phyloP scores from a whole-genome alignment of 495 filamentous ascomycete species.

The Barbatosphaeria neglecta region DNA sequence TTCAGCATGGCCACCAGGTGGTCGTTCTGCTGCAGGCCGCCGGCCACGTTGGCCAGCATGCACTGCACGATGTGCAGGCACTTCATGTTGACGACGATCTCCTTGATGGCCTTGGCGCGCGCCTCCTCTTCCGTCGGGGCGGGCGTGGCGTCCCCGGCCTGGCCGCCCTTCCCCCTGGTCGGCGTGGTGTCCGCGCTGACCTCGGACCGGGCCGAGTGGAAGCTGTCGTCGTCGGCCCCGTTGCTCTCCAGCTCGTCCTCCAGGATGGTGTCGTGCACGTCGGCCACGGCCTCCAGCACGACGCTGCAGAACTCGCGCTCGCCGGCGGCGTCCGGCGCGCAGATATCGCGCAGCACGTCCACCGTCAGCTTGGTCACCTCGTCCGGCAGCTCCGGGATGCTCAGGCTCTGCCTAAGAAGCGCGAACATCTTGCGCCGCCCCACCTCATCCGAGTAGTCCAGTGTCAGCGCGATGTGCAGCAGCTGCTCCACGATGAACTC shows the following conservation, averaged over 20 bases:
- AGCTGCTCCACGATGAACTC: slow-evolving; percentile 95
- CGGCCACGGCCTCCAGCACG: slow-evolving; percentile 84
- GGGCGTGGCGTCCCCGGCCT: slow-evolving; percentile 22
- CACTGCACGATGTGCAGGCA: slow-evolving; percentile 95
- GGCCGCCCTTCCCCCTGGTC: slow-evolving; percentile 39
- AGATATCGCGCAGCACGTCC: slow-evolving; percentile 69
- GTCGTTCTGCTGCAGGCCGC: slow-evolving; percentile 72
- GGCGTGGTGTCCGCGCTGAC: slow-evolving; percentile 53
- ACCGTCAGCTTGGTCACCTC: slow-evolving; percentile 83
- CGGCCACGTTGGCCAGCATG: slow-evolving; percentile 86
- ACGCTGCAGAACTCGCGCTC: slow-evolving; percentile 91
- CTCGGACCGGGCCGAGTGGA: slow-evolving; percentile 81
- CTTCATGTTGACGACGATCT: slow-evolving; percentile 96
- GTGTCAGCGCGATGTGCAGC: slow-evolving; percentile 76
- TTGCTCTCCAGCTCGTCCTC: slow-evolving; percentile 40
- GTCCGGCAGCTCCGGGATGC: slow-evolving; percentile 78
- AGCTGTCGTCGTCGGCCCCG: slow-evolving; percentile 70
- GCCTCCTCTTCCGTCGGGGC: slow-evolving; percentile 60
- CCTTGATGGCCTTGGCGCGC: slow-evolving; percentile 68
- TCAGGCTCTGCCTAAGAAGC: slow-evolving; percentile 71
- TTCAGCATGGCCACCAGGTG: slow-evolving; percentile 91
- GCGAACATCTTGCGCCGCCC: slow-evolving; percentile 91
- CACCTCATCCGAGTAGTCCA: slow-evolving; percentile 93
- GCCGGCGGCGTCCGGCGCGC: slow-evolving; percentile 61
- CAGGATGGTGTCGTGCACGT: slow-evolving; percentile 84